phyloP scores from a whole-genome alignment of 345 rosid species.

The Excoecaria agallocha region DNA sequence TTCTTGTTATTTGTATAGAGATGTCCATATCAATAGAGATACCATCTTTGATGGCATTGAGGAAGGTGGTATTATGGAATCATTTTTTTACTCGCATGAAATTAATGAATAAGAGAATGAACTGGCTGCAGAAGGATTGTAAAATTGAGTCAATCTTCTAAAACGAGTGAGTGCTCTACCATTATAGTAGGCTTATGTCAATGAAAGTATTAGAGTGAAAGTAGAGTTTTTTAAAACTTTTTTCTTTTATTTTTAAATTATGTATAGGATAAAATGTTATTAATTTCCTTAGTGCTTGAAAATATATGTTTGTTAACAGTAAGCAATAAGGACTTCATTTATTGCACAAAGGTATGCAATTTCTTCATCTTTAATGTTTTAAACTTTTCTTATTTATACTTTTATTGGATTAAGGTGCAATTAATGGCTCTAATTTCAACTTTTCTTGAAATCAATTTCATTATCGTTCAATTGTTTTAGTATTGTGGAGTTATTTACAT shows the following conservation, averaged over 20 bases:
- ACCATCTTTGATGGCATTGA: slow-evolving; percentile 88
- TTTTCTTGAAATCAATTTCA: neutral
- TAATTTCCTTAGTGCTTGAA: slow-evolving; percentile 38
- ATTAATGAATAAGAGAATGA: slow-evolving; percentile 93
- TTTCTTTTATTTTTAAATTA: slow-evolving; percentile 1
- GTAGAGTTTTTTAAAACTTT: neutral
- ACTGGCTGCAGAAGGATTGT: slow-evolving; percentile 85
- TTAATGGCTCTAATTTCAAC: neutral
- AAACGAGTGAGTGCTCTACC: slow-evolving; percentile 61
- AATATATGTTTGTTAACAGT: slow-evolving; percentile 38
- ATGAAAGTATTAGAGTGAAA: neutral
- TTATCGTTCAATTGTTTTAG: neutral
- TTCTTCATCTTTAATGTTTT: slow-evolving; percentile 15
- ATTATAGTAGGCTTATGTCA: neutral
- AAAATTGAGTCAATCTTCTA: slow-evolving; percentile 78
- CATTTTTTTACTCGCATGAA: slow-evolving; percentile 79
- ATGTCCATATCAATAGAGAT: slow-evolving; percentile 58
- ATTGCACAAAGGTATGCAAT: slow-evolving; percentile 34
- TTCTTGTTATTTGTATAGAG: slow-evolving; percentile 43
- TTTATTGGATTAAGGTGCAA: neutral
- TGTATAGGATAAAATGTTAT: slow-evolving; percentile 35
- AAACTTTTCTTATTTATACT: slow-evolving; percentile 1
- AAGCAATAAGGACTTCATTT: slow-evolving; percentile 41
- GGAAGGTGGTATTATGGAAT: slow-evolving; percentile 93
- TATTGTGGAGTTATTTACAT: neutral